Evolutionary conservation across 371 early-diverging fungal species (phyloP).

Genomic region (Basidiobolus meristosporus): DNA sequence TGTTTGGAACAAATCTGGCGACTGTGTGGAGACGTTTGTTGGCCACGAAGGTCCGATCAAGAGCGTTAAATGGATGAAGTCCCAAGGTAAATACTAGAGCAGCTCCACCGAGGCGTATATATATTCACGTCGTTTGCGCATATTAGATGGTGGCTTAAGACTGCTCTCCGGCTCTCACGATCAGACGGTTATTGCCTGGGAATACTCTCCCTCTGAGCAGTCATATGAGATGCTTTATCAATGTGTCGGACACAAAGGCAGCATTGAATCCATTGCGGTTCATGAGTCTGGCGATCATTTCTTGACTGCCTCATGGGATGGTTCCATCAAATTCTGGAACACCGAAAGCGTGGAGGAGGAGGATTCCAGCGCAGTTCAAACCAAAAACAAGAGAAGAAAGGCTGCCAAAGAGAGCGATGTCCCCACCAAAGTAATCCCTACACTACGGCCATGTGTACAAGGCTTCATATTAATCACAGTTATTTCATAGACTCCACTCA

Average conservation of each 20-base stretch:
- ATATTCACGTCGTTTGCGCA: not conserved
- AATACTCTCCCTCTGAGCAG: constrained; percentile 1
- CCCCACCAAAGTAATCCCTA: too few relatives aligned
- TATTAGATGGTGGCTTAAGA: constrained; percentile 1
- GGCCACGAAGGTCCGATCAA: constrained; percentile 63
- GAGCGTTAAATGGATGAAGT: constrained; percentile 27
- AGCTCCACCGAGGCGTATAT: too few relatives aligned
- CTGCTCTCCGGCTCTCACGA: constrained; percentile 8
- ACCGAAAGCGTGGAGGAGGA: constrained; percentile 32
- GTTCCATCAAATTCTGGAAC: constrained; percentile 56
- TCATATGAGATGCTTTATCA: constrained; percentile 25
- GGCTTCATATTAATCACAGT: not conserved
- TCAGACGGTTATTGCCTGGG: constrained; percentile 6
- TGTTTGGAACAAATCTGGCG: constrained; percentile 59
- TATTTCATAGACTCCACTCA: constrained; percentile 13
- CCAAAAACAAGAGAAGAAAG: constrained; percentile 21
- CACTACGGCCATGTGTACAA: not conserved
- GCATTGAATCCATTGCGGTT: constrained; percentile 15
- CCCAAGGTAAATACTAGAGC: too few relatives aligned
- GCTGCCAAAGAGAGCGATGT: constrained; percentile 3
- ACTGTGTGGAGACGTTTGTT: constrained; percentile 40
- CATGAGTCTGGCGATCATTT: constrained; percentile 24
- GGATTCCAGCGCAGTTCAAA: constrained; percentile 21
- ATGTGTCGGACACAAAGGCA: constrained; percentile 63
- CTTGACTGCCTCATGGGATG: constrained; percentile 66